phyloP scores from a whole-genome alignment of 2,329 filamentous ascomycete species.

The Colletotrichum eremochloae region DNA sequence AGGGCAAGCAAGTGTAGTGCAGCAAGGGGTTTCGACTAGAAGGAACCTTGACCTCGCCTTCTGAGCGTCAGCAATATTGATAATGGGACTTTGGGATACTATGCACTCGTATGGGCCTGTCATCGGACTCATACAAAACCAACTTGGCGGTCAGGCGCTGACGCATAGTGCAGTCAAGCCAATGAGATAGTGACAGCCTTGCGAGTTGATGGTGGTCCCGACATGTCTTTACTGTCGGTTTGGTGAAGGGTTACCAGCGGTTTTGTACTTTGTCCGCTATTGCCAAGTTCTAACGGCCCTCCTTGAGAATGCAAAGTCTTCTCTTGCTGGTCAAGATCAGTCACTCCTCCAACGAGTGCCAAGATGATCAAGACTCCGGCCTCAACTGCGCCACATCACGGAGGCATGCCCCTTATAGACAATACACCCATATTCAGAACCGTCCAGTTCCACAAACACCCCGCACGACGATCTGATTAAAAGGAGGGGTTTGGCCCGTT shows the following conservation, averaged over 20 bases:
- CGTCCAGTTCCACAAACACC: neutral
- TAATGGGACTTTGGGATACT: neutral
- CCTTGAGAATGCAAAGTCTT: neutral
- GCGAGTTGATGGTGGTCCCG: conserved; percentile 16
- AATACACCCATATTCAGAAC: neutral
- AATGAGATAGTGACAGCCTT: conserved; percentile 16
- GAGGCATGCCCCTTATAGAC: neutral
- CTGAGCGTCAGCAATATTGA: conserved; percentile 6
- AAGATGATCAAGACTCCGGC: neutral
- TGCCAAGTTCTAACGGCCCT: neutral
- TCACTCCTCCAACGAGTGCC: neutral
- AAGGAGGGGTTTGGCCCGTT: neutral
- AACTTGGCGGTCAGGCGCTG: neutral
- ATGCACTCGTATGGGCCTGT: neutral
- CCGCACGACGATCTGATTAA: conserved; percentile 19
- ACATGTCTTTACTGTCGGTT: neutral
- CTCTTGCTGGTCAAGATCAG: too few species aligned
- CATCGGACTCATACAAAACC: neutral
- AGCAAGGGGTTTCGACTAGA: neutral
- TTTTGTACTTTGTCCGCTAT: neutral
- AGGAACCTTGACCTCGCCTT: neutral
- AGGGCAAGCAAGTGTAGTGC: neutral
- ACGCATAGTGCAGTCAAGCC: neutral
- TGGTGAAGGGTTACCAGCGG: neutral
- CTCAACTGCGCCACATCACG: neutral